Evolutionary conservation across 495 filamentous ascomycete genomes (phyloP), one percentile per base, ranked within the genome.

Genomic region (Penicillium paxilli): DNA sequence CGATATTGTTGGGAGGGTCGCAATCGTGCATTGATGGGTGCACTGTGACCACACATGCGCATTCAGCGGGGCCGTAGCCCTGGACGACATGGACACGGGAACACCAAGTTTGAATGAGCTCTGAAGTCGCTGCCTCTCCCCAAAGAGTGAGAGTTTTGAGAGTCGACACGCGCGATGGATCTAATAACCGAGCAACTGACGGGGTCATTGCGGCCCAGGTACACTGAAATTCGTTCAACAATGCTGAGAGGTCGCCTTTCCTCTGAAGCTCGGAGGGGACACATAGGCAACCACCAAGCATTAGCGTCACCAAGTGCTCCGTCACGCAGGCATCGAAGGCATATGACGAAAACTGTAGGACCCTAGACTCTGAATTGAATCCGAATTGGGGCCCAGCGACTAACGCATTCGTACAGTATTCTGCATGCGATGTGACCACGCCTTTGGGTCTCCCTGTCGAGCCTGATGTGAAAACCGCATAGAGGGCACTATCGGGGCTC

Each of bases 331-430:
- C 67, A 49, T 79, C 76, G 35, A 77, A 78, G 1, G 69, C 68
- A 16, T 67, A 68, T 1, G 75, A 65, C 4, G 74, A 69, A 55
- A 79, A 80, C 51, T 80, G 73, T 7, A 80, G 51, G 0, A 76
- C 69, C 22, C 77, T 64, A 10, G 80, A 80, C 1, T 65, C 55
- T 0, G 66, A 56, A n/a, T 72, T 67, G 73, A 68, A 4, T 17
- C 21, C 1, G 55, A 56, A 35, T 62, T 2, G 3, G 40, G 16
- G 46, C 52, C 2, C 49, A 11, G n/a, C n/a, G n/a, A 2, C 49
- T 26, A 38, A 54, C 55, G 30, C 19, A 54, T 10, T 41, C 42
- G 12, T n/a, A 16, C n/a, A n/a, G n/a, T n/a, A n/a, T n/a, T n/a
- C n/a, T n/a, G n/a, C n/a, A 20, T 55, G 45, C 6, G 30, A 2